Evolutionary conservation across 2,329 filamentous ascomycete genomes (phyloP), one percentile per base, ranked within the genome.

Genomic region (Didymella glomerata): DNA sequence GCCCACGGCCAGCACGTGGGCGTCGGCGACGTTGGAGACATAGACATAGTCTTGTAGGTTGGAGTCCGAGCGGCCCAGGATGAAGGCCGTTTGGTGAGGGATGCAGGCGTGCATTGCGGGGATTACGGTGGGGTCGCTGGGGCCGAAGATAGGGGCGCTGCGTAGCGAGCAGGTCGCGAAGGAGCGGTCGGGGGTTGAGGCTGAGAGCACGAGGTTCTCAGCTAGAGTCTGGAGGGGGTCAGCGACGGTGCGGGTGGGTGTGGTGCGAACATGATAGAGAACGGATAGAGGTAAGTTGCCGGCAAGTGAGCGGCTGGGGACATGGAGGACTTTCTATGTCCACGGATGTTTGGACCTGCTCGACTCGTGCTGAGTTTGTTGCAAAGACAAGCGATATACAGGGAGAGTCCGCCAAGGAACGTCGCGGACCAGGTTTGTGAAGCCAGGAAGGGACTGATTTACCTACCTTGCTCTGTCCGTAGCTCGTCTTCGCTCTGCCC

Each of bases 91-190:
- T 64, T 91, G 88, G 69, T 86, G 83, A 62, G 86, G 83, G 59
- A 90, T 90, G 68, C 91, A 87, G 62, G 88, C 85, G 70, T 96
- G 82, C 63, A 97, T 85, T 67, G 89, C 87, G 63, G 88, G 86
- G 32, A 94, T 86, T 14, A 89, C 79, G 73, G 93, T 90, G 52
- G 87, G 86, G 80, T 99, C 95, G 69, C 91, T 91, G 73, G 95
- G 92, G 70, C 94, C 94, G 72, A 97, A 92, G 76, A 98, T 96
- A 66, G 92, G 92, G 13, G 92, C 90, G 7, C 93, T 92, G 16
- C 95, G 91, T 64, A 98, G 85, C 28, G 93, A 84, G 71, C 86
- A 86, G n/a, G 93, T 96, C 10, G 91, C 82, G 77, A 96, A 87
- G 14, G 51, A 48, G 51, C 46, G 46, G 42, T 81, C 80, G 50